These are phyloP conservation scores for Pseudogymnoascus sp. DNA, from an alignment of 2,329 filamentous ascomycete genomes.

Conservation along the genomic window DNA sequence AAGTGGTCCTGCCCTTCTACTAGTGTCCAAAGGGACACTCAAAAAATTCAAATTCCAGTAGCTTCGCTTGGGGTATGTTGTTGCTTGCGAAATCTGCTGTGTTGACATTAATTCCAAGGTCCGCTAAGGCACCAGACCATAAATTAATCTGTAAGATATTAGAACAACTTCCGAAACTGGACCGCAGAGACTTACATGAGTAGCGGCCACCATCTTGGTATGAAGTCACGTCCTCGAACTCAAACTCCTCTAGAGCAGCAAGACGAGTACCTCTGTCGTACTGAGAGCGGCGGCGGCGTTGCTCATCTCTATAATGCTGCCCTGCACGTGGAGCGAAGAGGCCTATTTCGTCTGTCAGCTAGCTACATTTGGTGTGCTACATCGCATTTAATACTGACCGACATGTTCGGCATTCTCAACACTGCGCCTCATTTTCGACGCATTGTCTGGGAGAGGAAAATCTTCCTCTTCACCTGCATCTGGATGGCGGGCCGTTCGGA, in stretches of 20 bases:
- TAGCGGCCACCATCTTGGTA: slow-evolving; percentile 36
- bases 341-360: slow-evolving; percentile 39
- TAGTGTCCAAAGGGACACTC: neutral
- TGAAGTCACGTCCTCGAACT: slow-evolving; percentile 35
- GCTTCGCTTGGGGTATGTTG: neutral
- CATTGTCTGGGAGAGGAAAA: slow-evolving; percentile 76
- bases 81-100: neutral
- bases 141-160: neutral
- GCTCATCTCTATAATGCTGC: slow-evolving; percentile 66
- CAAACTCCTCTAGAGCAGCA: slow-evolving; percentile 56
- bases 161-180: neutral
- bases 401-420: slow-evolving; percentile 81
- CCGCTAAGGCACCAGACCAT: neutral
- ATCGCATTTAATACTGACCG: slow-evolving; percentile 45
- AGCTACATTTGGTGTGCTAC: neutral
- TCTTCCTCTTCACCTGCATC: slow-evolving; percentile 61
- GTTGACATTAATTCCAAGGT: neutral
- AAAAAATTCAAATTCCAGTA: neutral
- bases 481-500: slow-evolving; percentile 43
- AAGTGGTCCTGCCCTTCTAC: neutral
- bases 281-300: slow-evolving; percentile 67
- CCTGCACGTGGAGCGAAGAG: slow-evolving; percentile 75
- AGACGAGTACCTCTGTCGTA: slow-evolving; percentile 75
- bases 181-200: slow-evolving; percentile 43
- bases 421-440: slow-evolving; percentile 79